phyloP scores from a whole-genome alignment of 805 yeast species.

The Clavispora fructus region DNA sequence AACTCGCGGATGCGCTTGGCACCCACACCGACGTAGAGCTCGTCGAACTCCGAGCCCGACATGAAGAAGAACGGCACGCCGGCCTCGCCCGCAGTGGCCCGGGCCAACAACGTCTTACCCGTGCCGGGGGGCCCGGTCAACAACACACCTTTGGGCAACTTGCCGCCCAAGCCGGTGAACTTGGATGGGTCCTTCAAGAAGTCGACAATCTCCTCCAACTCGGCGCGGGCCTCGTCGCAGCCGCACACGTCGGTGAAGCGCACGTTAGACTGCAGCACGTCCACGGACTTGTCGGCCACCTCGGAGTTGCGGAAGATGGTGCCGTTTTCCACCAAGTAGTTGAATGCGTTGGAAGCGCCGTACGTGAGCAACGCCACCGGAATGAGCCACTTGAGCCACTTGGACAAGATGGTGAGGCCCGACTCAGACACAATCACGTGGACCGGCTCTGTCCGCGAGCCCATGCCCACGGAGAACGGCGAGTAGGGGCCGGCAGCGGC shows the following conservation, averaged over 20 bases:
- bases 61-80: conserved; percentile 97
- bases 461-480: conserved; percentile 37
- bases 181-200: conserved; percentile 93
- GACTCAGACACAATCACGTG: conserved; percentile 93
- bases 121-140: conserved; percentile 99
- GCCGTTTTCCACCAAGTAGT: conserved; percentile 75
- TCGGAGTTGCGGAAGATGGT: conserved; percentile 73
- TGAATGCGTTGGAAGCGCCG: conserved; percentile 74
- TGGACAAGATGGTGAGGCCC: conserved; percentile 67
- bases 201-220: conserved; percentile 96
- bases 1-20: conserved; percentile 96
- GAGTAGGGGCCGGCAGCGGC: conserved; percentile 13
- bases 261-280: conserved; percentile 79
- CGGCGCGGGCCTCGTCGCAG: conserved; percentile 97
- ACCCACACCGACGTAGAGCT: conserved; percentile 97
- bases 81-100: conserved; percentile 99
- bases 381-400: conserved; percentile 85
- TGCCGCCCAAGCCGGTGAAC: conserved; percentile 95
- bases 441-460: conserved; percentile 75
- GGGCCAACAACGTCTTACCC: conserved; percentile 92
- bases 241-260: conserved; percentile 93
- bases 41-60: conserved; percentile 98
- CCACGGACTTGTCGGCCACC: conserved; percentile 71
- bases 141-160: conserved; percentile 93
- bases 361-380: conserved; percentile 77